Conservation (phyloP, 1,139 yeast species). For the Keqinozyma sinolaborantium region DNA sequence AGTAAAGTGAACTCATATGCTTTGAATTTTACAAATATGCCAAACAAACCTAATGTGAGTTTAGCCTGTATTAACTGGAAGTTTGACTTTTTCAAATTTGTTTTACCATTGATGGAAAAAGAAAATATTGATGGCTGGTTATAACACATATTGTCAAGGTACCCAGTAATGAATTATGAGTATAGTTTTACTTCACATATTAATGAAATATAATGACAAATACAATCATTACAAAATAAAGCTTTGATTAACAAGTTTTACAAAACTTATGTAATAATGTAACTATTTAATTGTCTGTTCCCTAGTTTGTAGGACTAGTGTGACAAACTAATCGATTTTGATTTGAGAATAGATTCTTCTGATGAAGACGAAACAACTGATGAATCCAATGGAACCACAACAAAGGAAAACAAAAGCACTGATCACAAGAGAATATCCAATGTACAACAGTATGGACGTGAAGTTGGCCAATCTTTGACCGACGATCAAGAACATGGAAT, state of each 20-base stretch:
- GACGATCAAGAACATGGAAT: constrained; percentile 72
- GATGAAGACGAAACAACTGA: constrained; percentile 71
- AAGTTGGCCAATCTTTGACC: constrained; percentile 68
- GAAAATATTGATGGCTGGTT: constrained; percentile 40
- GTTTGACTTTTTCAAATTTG: constrained; percentile 17
- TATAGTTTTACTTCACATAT: background rate
- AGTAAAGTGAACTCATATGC: constrained; percentile 23
- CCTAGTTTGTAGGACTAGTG: background rate
- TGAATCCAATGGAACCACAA: constrained; percentile 86
- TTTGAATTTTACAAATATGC: constrained; percentile 20
- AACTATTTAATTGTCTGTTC: background rate
- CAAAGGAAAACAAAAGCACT: constrained; percentile 71
- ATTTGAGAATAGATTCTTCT: constrained; percentile 79
- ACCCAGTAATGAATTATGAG: constrained; percentile 1
- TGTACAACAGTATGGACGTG: constrained; percentile 71
- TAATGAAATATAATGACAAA: too few species aligned
- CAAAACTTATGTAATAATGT: constrained; percentile 1
- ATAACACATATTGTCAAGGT: too few species aligned
- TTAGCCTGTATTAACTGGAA: constrained; percentile 23
- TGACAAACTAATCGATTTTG: constrained; percentile 74
- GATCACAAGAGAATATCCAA: constrained; percentile 80
- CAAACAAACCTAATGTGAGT: constrained; percentile 1
- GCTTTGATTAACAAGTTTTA: too few species aligned
- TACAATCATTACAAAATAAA: too few species aligned
- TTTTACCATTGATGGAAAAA: constrained; percentile 28